These are phyloP conservation scores for Iris macrosiphon DNA, from an alignment of 106 monocot species.

Conservation along the genomic window DNA sequence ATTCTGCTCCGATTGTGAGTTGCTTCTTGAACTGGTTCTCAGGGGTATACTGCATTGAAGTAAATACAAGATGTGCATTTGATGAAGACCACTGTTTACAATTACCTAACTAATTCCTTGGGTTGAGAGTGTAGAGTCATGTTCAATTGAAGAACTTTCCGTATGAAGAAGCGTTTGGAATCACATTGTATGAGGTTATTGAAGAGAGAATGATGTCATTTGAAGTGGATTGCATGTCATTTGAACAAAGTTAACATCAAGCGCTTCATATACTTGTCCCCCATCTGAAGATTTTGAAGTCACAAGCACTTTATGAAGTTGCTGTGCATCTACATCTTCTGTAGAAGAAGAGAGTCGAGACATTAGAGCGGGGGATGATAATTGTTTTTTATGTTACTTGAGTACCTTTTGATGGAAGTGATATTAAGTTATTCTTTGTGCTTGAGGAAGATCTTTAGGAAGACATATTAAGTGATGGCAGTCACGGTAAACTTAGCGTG, in stretches of 20 bases:
- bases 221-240: too few relatives aligned
- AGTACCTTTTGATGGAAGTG: conserved; percentile 26
- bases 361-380: conserved; percentile 22
- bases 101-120: conserved; percentile 46
- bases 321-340: conserved; percentile 21
- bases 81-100: conserved; percentile 47
- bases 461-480: conserved; percentile 30
- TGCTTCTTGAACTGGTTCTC: conserved; percentile 65
- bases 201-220: too few relatives aligned
- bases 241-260: too few relatives aligned
- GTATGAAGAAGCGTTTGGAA: conserved; percentile 37
- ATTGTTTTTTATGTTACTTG: conserved; percentile 27
- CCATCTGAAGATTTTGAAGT: conserved; percentile 51
- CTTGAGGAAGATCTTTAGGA: conserved; percentile 34
- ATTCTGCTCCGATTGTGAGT: conserved; percentile 33
- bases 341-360: conserved; percentile 47
- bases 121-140: conserved; percentile 45
- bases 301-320: conserved; percentile 34
- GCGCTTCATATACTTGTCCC: too few relatives aligned
- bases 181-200: conserved; percentile 31
- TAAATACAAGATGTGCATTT: conserved; percentile 68
- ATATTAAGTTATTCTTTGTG: conserved; percentile 31
- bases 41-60: conserved; percentile 65
- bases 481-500: conserved; percentile 34
- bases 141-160: conserved; percentile 46